Percentiles rank a stretch among this genome's conserved stretches.
Conservation (phyloP, 2,329 filamentous ascomycete species). For the Zasmidium citrigriseum region DNA sequence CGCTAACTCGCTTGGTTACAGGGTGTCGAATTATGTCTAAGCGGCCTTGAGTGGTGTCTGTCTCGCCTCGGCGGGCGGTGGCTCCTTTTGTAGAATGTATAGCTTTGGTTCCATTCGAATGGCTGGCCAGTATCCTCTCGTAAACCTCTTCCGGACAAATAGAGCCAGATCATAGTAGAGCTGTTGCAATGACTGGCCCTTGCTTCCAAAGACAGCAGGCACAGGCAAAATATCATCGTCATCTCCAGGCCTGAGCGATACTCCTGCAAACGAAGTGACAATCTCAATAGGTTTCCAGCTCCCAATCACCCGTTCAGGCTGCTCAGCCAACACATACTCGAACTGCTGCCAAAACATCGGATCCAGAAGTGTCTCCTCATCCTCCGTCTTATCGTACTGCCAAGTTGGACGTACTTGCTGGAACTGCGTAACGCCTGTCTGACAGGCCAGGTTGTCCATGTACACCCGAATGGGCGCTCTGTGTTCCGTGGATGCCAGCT, state of each 20-base stretch:
- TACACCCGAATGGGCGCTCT: slow-evolving; percentile 43
- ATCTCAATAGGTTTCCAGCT: slow-evolving; percentile 55
- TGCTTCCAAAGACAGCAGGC: slow-evolving; percentile 14
- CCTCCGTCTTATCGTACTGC: slow-evolving; percentile 62
- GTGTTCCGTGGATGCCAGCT: slow-evolving; percentile 16
- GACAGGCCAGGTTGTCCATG: slow-evolving; percentile 63
- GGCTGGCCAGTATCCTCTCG: slow-evolving; percentile 57
- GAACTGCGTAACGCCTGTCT: slow-evolving; percentile 65
- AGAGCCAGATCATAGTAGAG: slow-evolving; percentile 19
- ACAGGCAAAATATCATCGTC: slow-evolving; percentile 24
- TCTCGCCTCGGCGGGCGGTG: slow-evolving; percentile 10
- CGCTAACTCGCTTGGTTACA: slow-evolving; percentile 7
- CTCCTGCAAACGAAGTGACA: slow-evolving; percentile 53
- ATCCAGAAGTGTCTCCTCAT: slow-evolving; percentile 48
- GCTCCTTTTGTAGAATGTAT: slow-evolving; percentile 48
- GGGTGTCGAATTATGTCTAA: slow-evolving; percentile 34
- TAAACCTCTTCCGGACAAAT: slow-evolving; percentile 33
- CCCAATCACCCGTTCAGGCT: slow-evolving; percentile 49
- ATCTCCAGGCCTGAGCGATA: slow-evolving; percentile 47
- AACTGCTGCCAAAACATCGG: slow-evolving; percentile 59
- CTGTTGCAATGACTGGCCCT: slow-evolving; percentile 13
- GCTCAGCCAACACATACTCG: slow-evolving; percentile 60
- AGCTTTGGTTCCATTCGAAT: slow-evolving; percentile 56
- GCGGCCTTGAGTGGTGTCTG: slow-evolving; percentile 1
- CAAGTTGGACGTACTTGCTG: slow-evolving; percentile 50